These are phyloP conservation scores for Salicornia ramosissima DNA, from an alignment of 148 eudicot genomes.

Conservation along the genomic window DNA sequence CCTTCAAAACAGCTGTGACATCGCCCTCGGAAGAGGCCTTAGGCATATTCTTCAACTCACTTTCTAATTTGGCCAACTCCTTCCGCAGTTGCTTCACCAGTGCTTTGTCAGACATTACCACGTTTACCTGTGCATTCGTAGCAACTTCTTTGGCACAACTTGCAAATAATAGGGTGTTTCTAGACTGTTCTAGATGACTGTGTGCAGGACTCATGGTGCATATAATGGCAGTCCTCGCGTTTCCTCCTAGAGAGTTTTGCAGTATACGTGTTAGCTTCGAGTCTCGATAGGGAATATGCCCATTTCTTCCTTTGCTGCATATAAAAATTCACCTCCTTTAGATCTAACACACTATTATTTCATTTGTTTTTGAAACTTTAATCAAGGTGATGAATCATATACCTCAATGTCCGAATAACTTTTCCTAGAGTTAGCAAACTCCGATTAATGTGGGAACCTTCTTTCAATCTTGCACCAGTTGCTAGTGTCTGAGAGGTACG, in stretches of 20 bases:
- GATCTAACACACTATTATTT: not conserved
- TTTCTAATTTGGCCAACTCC: constrained; percentile 70
- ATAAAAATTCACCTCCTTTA: constrained; percentile 4
- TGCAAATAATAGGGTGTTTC: constrained; percentile 87
- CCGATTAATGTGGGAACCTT: constrained; percentile 89
- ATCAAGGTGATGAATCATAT: not conserved
- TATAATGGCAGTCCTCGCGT: constrained; percentile 92
- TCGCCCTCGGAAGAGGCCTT: constrained; percentile 33
- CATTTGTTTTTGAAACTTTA: not conserved
- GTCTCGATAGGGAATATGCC: constrained; percentile 84
- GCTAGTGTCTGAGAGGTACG: constrained; percentile 87
- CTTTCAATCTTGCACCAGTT: constrained; percentile 77
- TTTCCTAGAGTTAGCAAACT: constrained; percentile 84
- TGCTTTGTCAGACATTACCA: constrained; percentile 94
- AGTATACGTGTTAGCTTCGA: constrained; percentile 96
- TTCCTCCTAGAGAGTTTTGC: constrained; percentile 94
- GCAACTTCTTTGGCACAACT: constrained; percentile 84
- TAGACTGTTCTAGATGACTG: constrained; percentile 81
- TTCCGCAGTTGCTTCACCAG: constrained; percentile 74
- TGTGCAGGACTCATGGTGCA: constrained; percentile 97
- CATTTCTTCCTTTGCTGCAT: constrained; percentile 78
- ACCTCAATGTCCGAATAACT: constrained; percentile 90
- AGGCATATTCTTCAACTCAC: constrained; percentile 49
- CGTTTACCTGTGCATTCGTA: constrained; percentile 78
- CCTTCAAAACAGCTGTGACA: constrained; percentile 42